Evolutionary conservation across 2,329 filamentous ascomycete genomes (phyloP).

Genomic region (Aspergillus caelatus): DNA sequence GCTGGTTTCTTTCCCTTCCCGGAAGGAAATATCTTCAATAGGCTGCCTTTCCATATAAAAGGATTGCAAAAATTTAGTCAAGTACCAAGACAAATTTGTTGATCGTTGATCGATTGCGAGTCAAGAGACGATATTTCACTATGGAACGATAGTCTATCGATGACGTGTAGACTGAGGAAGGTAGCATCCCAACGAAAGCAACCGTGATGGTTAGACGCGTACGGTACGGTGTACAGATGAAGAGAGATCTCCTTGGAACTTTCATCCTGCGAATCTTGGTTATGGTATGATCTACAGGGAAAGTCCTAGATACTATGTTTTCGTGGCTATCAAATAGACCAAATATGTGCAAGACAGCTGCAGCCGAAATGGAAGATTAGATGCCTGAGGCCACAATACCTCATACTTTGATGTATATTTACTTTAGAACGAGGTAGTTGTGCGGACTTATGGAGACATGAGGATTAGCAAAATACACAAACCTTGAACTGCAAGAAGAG

Average conservation of each 20-base stretch:
- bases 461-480: background rate
- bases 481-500: background rate
- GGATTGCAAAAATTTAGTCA: background rate
- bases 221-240: background rate
- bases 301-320: background rate
- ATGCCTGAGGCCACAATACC: background rate
- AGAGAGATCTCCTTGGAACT: background rate
- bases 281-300: background rate
- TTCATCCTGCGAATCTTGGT: background rate
- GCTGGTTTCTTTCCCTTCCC: background rate
- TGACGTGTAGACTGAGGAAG: slow-evolving; percentile 23
- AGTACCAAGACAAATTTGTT: background rate
- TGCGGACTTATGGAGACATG: background rate
- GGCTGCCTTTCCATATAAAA: background rate
- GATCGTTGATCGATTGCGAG: slow-evolving; percentile 4
- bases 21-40: background rate
- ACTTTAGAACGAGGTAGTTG: background rate
- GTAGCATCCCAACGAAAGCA: slow-evolving; percentile 19
- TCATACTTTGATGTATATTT: background rate
- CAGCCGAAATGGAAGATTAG: too few relatives aligned
- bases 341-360: too few relatives aligned
- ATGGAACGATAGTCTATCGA: slow-evolving; percentile 11
- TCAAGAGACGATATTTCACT: background rate
- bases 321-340: too few relatives aligned
- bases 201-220: slow-evolving; percentile 6